A percentile compares a stretch with the other conserved stretches of the same genome.
Conservation (phyloP, 192 early-diverging fungal genomes). For the Piromyces finnis region DNA sequence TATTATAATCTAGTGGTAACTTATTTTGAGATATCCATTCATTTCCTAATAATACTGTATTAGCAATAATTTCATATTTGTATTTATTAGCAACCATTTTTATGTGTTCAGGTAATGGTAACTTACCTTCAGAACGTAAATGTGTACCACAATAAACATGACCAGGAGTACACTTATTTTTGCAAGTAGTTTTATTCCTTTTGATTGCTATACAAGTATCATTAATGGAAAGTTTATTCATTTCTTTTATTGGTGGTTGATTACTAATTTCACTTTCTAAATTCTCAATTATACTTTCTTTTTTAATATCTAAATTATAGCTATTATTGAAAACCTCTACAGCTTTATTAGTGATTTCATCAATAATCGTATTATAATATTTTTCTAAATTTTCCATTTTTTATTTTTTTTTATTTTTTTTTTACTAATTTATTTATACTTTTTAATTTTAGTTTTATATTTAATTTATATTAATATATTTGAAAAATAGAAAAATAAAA, state of each 20-base stretch:
- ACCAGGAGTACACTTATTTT: background rate
- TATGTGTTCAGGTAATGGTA: background rate
- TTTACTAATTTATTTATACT: too few relatives aligned
- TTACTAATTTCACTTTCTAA: background rate
- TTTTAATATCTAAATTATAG: background rate
- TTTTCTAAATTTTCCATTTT: too few relatives aligned
- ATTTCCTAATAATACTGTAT: background rate
- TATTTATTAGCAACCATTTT: background rate
- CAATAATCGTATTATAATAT: background rate
- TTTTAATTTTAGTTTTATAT: too few relatives aligned
- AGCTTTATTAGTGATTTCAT: background rate
- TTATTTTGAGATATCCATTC: background rate
- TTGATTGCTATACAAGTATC: background rate
- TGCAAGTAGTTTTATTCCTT: background rate
- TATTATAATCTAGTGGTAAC: background rate
- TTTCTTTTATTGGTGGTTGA: background rate
- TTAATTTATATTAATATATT: too few relatives aligned
- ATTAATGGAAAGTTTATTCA: background rate
- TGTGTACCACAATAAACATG: background rate
- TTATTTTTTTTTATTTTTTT: too few relatives aligned
- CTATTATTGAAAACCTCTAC: background rate
- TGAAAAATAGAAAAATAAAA: too few relatives aligned
- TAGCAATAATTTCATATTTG: background rate
- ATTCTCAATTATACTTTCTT: background rate
- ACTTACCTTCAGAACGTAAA: background rate